A percentile compares a stretch with the other conserved stretches of the same genome.
phyloP scores from a whole-genome alignment of 352 stramenopile genomes.

The Phytophthora pinifolia region DNA sequence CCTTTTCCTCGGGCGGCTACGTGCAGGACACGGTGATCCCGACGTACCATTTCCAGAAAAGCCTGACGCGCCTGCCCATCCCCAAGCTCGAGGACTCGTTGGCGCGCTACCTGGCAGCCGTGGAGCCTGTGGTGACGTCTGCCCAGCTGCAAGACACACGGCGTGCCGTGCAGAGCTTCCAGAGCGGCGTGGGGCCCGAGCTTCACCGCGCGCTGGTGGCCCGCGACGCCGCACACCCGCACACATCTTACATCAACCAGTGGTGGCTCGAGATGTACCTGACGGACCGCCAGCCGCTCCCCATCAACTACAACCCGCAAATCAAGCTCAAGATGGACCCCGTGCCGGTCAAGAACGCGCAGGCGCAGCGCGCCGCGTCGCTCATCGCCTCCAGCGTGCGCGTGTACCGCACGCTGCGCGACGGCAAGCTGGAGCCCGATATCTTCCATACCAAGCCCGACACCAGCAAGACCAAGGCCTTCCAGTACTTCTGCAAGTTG shows the following conservation, averaged over 20 bases:
- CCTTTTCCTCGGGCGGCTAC: conserved; percentile 46
- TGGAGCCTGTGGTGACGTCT: conserved; percentile 70
- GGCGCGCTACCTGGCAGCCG: conserved; percentile 69
- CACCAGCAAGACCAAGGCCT: conserved; percentile 71
- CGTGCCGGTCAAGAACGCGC: conserved; percentile 79
- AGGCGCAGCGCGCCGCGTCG: conserved; percentile 80
- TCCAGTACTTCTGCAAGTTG: conserved; percentile 81
- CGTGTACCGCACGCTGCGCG: conserved; percentile 80
- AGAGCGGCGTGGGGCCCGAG: conserved; percentile 49
- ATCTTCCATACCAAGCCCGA: conserved; percentile 90
- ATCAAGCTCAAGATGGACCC: conserved; percentile 88
- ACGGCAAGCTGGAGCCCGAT: conserved; percentile 82
- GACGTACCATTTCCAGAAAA: conserved; percentile 89
- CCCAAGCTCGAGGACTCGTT: conserved; percentile 87
- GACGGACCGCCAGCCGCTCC: conserved; percentile 78
- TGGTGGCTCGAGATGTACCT: conserved; percentile 95
- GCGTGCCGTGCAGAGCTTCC: conserved; percentile 62
- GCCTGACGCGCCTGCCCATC: conserved; percentile 81
- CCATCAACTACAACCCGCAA: conserved; percentile 92
- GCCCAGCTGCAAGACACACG: conserved; percentile 57
- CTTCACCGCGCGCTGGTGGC: conserved; percentile 78
- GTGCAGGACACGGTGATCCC: conserved; percentile 88
- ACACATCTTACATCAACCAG: conserved; percentile 93
- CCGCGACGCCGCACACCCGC: conserved; percentile 73
- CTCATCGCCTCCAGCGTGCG: conserved; percentile 86